These are phyloP conservation scores for Musa beccarii DNA, from an alignment of 176 grass and related monocot genomes.

Conservation along the genomic window DNA sequence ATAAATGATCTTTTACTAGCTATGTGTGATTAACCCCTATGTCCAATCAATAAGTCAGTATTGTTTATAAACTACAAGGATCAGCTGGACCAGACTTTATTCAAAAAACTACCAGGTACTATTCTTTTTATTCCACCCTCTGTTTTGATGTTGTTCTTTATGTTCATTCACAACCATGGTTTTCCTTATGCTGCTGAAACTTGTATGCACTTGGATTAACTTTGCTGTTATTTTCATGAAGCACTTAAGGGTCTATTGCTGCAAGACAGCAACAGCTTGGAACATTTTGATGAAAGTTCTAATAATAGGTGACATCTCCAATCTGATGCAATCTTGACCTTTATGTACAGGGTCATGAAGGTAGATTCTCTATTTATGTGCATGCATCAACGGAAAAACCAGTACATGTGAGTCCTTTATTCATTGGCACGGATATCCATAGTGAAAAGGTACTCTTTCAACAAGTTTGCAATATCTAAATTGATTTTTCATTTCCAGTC, in stretches of 20 bases:
- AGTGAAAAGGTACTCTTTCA: conserved; percentile 76
- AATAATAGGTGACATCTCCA: background rate
- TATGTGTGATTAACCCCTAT: too few relatives aligned
- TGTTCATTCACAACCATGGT: background rate
- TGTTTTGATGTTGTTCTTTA: too few relatives aligned
- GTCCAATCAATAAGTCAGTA: too few relatives aligned
- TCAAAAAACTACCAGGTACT: too few relatives aligned
- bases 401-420: conserved; percentile 64
- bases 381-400: conserved; percentile 81
- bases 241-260: background rate
- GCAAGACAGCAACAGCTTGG: background rate
- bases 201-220: background rate
- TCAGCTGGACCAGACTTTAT: too few relatives aligned
- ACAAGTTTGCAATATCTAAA: conserved; percentile 1
- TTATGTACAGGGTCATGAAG: conserved; percentile 79
- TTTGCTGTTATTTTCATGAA: background rate
- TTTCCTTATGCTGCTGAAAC: background rate
- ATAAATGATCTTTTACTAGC: too few relatives aligned
- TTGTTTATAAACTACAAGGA: too few relatives aligned
- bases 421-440: conserved; percentile 55
- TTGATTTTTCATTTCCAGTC: background rate
- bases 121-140: too few relatives aligned
- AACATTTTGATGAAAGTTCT: background rate
- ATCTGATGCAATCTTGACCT: background rate
- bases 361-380: conserved; percentile 79